Base-by-base conservation (phyloP, 441 rosid species). In the Gossypium gossypioides region DNA sequence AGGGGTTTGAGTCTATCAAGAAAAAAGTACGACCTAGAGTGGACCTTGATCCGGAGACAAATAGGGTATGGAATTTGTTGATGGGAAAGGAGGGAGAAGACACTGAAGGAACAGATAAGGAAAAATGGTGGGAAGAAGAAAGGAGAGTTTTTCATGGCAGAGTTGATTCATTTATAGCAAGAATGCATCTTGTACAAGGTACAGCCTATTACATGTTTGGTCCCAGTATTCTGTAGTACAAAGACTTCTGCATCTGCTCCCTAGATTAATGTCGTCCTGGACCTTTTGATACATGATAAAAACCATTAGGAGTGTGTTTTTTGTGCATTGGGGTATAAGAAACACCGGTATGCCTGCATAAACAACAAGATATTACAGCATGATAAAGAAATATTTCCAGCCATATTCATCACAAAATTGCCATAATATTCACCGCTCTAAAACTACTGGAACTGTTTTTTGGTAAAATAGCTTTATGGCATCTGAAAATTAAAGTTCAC, bases 161-260 rank as follows among this genome's bases (percentile, higher is more conserved):
- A 69, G 97, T 89, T 13, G 85, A 91, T 75, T 89, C 98, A 65
- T 96, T 96, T 80, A 96, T 96, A 51, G 97, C 98, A 75, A 80
- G 91, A 59, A 96, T 96, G 99, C 99, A 91, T 85, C 91, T 91
- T 8, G 96, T 96, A 64, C 99, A 96, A 90, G 99, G 99, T 96
- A 79, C 55, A 68, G 63, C 73, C 65, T 72, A 42, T 69, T 73
- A 37, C 46, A 71, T 51, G 65, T 69, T 69, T 19, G 64, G 56
- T 58, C 63, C 37, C 72, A 4, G 40, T 73, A 74, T 52, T 71
- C 77, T 50, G 29, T 15, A 72, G 50, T 29, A 42, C 44, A 9
- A 10, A 15, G 3, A 52, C 27, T 21, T 16, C 59, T 7, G 72
- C 54, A 25, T 32, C 56, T 29, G 50, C 58, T 72, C 37, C 2